A percentile compares a stretch with the other conserved stretches of the same genome.
phyloP scores from a whole-genome alignment of 495 filamentous ascomycete species.

The Neurospora sublineolata region DNA sequence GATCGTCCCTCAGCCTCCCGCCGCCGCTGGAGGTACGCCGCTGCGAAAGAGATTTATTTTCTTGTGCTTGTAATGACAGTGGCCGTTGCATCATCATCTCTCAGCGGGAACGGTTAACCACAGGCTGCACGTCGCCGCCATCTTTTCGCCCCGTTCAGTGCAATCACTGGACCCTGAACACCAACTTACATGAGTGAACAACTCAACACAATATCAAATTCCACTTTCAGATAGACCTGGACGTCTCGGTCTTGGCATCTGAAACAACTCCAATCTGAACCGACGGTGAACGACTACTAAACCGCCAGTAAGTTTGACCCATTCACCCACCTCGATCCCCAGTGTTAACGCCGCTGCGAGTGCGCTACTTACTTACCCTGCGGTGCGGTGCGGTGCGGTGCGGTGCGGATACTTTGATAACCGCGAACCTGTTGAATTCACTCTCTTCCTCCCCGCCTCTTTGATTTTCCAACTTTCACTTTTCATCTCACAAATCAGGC shows the following conservation, averaged over 20 bases:
- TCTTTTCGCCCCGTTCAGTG: not conserved
- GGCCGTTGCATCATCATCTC: conserved; percentile 3
- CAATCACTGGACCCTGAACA: not conserved
- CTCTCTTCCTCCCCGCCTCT: conserved; percentile 1
- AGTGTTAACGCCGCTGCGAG: not conserved
- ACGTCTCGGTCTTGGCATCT: not conserved
- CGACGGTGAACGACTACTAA: not conserved
- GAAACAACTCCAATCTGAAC: not conserved
- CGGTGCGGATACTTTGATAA: not conserved
- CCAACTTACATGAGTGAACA: not conserved
- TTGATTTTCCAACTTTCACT: not conserved
- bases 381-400: not conserved
- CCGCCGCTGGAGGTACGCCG: not conserved
- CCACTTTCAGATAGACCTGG: not conserved
- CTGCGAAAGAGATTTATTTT: not conserved
- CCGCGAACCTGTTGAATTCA: not conserved
- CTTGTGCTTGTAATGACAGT: conserved; percentile 3
- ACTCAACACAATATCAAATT: not conserved
- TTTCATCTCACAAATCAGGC: not conserved
- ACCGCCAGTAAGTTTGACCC: not conserved
- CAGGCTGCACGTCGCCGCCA: conserved; percentile 6
- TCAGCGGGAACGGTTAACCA: not conserved
- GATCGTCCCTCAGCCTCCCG: not conserved
- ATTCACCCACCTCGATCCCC: not conserved
- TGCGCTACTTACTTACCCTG: not conserved